Evolutionary conservation across 2,329 filamentous ascomycete species (phyloP), one percentile per base, ranked within the genome.

Genomic region (Apiospora phragmitis): DNA sequence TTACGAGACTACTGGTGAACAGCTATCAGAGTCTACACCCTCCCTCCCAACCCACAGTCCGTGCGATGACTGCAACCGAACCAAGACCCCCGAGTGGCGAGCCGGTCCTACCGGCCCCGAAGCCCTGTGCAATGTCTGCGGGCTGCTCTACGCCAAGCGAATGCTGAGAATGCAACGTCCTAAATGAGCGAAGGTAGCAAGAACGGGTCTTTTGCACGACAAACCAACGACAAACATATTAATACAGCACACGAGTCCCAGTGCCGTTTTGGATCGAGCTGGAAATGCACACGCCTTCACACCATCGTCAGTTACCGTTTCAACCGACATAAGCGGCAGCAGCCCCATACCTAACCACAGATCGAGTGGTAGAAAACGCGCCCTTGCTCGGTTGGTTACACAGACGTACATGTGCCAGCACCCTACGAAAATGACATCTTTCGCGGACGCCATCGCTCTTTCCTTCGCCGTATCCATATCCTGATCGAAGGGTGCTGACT

Each of bases 1-100:
- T 11, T 18, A 38, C 11, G 51, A 38, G 4, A 38, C 3, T n/a
- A n/a, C 18, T 6, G 32, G 18, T 8, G 51, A 2, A n/a, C n/a
- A n/a, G n/a, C n/a, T n/a, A n/a, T n/a, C n/a, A n/a, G n/a, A n/a
- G n/a, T 14, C 55, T 12, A 32, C 7, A 11, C 32, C 65, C 6
- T 11, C 65, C 7, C 42, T 12, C 24, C 35, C 9, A 32, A 26
- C 14, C 38, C 65, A 43, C 7, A 67, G 45, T 3, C 65, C 26
- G 0, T 67, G 65, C 42, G 42, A 45, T 68, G 73, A 72, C 77
- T 93, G 91, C 80, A 92, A 92, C 78, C 88, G 91, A 76, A 90
- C 90, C 55, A 91, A 93, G 79, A 93, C 91, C n/a, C 91, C 91
- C 26, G 91, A 93, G 83, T 93, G 91, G 91, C 87, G 91, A 71